Evolutionary conservation across 805 yeast genomes (phyloP).

Genomic region (Hanseniaspora occidentalis): DNA sequence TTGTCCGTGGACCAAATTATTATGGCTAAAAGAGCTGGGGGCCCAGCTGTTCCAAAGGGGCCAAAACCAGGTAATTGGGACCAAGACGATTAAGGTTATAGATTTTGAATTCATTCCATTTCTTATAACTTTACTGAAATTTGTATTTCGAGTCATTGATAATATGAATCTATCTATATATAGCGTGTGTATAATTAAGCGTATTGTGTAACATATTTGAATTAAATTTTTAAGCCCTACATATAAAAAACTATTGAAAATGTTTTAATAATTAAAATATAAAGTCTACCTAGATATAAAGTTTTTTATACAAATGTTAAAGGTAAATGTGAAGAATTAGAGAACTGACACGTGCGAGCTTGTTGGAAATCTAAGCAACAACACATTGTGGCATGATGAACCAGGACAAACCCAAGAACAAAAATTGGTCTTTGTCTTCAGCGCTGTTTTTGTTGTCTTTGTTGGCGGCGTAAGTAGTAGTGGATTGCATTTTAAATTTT

Average conservation of each 20-base stretch:
- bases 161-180: too few relatives aligned
- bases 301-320: too few relatives aligned
- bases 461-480: constrained; percentile 5
- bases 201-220: too few relatives aligned
- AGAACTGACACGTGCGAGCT: neutral
- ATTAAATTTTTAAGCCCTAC: too few relatives aligned
- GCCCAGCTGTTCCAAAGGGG: constrained; percentile 82
- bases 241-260: too few relatives aligned
- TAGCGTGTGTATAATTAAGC: too few relatives aligned
- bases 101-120: too few relatives aligned
- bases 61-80: constrained; percentile 94
- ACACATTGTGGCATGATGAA: constrained; percentile 8
- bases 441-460: constrained; percentile 5
- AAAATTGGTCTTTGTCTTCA: constrained; percentile 7
- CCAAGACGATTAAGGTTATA: constrained; percentile 77
- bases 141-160: too few relatives aligned
- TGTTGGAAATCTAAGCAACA: constrained; percentile 4
- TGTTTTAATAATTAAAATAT: too few relatives aligned
- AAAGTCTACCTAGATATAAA: too few relatives aligned
- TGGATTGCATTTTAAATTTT: constrained; percentile 4
- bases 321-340: too few relatives aligned
- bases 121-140: too few relatives aligned
- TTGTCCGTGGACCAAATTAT: constrained; percentile 92
- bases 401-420: constrained; percentile 7
- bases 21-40: constrained; percentile 98